These are phyloP conservation scores for Suillus spraguei DNA, from an alignment of 768 basidiomycete genomes.

Conservation along the genomic window DNA sequence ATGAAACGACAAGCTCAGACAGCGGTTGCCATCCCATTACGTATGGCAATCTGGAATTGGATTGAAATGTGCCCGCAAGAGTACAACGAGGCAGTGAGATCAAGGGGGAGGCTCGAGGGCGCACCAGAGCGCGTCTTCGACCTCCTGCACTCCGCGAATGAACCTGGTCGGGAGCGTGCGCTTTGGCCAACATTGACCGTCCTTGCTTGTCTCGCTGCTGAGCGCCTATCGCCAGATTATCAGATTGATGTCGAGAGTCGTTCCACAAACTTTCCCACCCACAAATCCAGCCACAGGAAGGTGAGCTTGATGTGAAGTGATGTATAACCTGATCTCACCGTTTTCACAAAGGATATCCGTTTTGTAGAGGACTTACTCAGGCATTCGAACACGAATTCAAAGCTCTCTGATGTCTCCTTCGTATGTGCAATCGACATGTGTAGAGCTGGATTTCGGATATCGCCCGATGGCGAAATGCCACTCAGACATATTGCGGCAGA, in stretches of 20 bases:
- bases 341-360: slow-evolving; percentile 43
- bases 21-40: slow-evolving; percentile 71
- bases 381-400: slow-evolving; percentile 54
- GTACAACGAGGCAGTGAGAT: slow-evolving; percentile 70
- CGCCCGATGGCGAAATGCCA: slow-evolving; percentile 59
- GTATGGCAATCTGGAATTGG: slow-evolving; percentile 90
- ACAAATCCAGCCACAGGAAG: slow-evolving; percentile 35
- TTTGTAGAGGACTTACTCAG: slow-evolving; percentile 67
- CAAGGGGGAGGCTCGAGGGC: slow-evolving; percentile 70
- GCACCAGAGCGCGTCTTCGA: slow-evolving; percentile 89
- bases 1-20: slow-evolving; percentile 76
- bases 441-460: slow-evolving; percentile 60
- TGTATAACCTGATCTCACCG: background rate
- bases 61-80: slow-evolving; percentile 77
- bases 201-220: slow-evolving; percentile 73
- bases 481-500: slow-evolving; percentile 69
- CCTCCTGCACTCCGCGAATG: slow-evolving; percentile 56
- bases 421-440: slow-evolving; percentile 80
- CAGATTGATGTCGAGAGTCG: slow-evolving; percentile 40
- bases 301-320: slow-evolving; percentile 14
- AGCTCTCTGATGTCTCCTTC: slow-evolving; percentile 65
- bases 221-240: slow-evolving; percentile 65
- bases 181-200: slow-evolving; percentile 84
- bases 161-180: slow-evolving; percentile 48
- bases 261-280: slow-evolving; percentile 30